Conservation (phyloP, 371 early-diverging fungal species). For the Agmasoma carcini region DNA sequence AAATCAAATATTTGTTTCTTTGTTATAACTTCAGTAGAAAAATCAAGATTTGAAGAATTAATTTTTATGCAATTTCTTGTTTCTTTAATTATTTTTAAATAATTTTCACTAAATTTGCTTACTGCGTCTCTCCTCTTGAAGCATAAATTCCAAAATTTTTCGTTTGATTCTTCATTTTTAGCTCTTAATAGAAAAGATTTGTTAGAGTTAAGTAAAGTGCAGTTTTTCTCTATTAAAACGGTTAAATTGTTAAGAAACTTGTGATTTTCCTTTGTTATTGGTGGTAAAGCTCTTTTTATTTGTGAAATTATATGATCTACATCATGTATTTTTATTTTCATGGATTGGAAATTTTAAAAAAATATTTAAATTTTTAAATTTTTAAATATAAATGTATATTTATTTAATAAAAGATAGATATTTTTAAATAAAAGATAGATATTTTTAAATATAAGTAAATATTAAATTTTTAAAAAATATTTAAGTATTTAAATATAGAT, state of each 20-base stretch:
- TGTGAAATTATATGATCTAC: conserved; percentile 4
- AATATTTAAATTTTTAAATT: too few species aligned
- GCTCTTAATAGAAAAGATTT: neutral
- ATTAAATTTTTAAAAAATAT: too few species aligned
- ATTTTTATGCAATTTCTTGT: neutral
- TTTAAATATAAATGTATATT: too few species aligned
- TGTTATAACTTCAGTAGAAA: too few species aligned
- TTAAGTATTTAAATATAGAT: too few species aligned
- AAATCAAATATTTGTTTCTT: too few species aligned
- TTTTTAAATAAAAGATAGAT: too few species aligned
- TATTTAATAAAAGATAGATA: too few species aligned
- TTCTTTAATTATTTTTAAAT: neutral
- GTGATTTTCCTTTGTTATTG: conserved; percentile 9
- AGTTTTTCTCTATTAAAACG: conserved; percentile 17
- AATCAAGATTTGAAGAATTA: too few species aligned
- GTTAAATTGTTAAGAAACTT: conserved; percentile 14
- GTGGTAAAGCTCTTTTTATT: conserved; percentile 10
- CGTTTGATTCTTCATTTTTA: conserved; percentile 4
- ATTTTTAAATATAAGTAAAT: too few species aligned
- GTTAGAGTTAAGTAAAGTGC: neutral
- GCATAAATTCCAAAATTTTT: conserved; percentile 5
- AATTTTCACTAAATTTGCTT: neutral
- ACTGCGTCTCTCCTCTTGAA: conserved; percentile 6
- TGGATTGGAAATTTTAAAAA: too few species aligned
- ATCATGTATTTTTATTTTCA: conserved; percentile 1